phyloP scores from a whole-genome alignment of 768 basidiomycete genomes.

The Mrakia hoshinonis region DNA sequence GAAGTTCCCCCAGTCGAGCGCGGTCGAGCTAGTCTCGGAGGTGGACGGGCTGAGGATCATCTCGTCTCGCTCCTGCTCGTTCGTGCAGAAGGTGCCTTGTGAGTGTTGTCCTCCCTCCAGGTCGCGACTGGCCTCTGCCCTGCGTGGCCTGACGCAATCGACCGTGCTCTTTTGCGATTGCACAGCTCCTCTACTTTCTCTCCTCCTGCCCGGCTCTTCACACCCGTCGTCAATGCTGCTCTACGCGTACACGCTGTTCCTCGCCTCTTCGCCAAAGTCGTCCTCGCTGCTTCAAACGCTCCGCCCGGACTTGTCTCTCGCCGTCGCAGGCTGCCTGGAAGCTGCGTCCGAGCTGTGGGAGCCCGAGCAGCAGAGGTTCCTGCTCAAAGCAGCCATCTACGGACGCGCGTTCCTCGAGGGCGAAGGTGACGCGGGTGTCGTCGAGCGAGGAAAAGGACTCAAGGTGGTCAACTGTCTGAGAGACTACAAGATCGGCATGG shows the following conservation, averaged over 20 bases:
- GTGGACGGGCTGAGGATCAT: slow-evolving; percentile 81
- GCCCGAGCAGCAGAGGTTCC: slow-evolving; percentile 22
- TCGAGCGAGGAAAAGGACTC: slow-evolving; percentile 81
- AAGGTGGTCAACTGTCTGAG: slow-evolving; percentile 91
- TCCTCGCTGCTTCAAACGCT: slow-evolving; percentile 9
- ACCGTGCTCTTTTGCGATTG: not conserved
- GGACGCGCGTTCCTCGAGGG: slow-evolving; percentile 89
- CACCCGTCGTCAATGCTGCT: slow-evolving; percentile 84
- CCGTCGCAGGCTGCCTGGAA: slow-evolving; percentile 9
- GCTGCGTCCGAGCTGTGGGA: slow-evolving; percentile 12
- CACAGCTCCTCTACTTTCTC: slow-evolving; percentile 63
- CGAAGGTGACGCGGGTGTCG: slow-evolving; percentile 57
- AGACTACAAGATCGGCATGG: slow-evolving; percentile 84
- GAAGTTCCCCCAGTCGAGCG: slow-evolving; percentile 70
- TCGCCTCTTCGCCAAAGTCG: slow-evolving; percentile 1
- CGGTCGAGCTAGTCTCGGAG: slow-evolving; percentile 72
- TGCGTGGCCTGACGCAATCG: no score
- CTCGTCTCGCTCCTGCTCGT: slow-evolving; percentile 68
- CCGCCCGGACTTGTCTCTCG: not conserved
- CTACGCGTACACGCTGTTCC: slow-evolving; percentile 52
- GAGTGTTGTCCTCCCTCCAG: slow-evolving; percentile 37
- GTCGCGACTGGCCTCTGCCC: no score
- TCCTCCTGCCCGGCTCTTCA: slow-evolving; percentile 87
- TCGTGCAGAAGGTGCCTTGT: slow-evolving; percentile 92
- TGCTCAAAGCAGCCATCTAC: slow-evolving; percentile 79